Conservation (phyloP, 768 basidiomycete species). For the Neoboletus subvelutipes region DNA sequence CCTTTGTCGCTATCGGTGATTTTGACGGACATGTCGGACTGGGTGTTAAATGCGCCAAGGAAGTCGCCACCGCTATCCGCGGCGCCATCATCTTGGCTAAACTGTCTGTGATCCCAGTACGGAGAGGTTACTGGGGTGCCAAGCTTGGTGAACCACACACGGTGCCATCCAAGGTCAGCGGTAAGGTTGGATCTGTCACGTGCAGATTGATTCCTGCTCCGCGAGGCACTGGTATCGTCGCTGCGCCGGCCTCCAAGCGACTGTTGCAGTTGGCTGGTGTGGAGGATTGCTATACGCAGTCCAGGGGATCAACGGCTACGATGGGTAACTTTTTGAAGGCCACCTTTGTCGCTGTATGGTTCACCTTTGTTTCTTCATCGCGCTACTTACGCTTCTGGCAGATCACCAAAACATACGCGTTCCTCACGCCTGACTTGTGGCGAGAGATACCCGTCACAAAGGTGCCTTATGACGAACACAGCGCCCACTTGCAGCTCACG, state of each 20-base stretch:
- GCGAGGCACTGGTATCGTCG: conserved; percentile 98
- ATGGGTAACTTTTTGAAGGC: conserved; percentile 99
- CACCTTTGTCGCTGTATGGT: conserved; percentile 84
- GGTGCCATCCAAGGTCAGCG: conserved; percentile 96
- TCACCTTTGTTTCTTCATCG: background rate
- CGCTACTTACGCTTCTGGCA: conserved; percentile 25
- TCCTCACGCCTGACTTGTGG: conserved; percentile 99
- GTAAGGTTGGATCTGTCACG: conserved; percentile 99
- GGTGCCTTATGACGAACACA: conserved; percentile 94
- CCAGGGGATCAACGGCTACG: conserved; percentile 97
- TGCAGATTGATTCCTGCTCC: conserved; percentile 98
- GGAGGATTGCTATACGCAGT: conserved; percentile 96
- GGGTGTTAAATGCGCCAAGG: conserved; percentile 99
- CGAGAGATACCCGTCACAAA: conserved; percentile 88
- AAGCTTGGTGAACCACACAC: conserved; percentile 99
- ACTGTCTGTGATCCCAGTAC: conserved; percentile 95
- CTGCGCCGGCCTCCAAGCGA: conserved; percentile 96
- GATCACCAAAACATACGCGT: conserved; percentile 98
- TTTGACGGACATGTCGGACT: conserved; percentile 98
- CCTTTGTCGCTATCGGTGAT: conserved; percentile 99
- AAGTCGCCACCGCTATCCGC: conserved; percentile 99
- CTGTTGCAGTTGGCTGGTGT: conserved; percentile 97
- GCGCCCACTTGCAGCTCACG: conserved; percentile 83
- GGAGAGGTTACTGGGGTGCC: conserved; percentile 99
- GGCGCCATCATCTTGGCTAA: conserved; percentile 99